Evolutionary conservation across 2,329 filamentous ascomycete species (phyloP).

Genomic region (Fusarium humuli): DNA sequence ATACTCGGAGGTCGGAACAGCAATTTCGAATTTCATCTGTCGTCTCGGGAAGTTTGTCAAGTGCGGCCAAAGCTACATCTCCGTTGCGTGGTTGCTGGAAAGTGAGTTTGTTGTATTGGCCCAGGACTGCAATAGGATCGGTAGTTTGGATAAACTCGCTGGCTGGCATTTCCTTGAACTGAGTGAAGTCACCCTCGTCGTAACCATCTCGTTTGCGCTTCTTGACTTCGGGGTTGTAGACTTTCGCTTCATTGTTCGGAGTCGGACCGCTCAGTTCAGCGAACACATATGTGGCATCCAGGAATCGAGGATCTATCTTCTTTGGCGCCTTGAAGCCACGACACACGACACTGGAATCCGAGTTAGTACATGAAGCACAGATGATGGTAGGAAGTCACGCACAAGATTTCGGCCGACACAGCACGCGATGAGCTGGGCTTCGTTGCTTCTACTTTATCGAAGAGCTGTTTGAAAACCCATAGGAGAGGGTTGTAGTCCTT

Average conservation of each 20-base stretch:
- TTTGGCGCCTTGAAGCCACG: slow-evolving; percentile 96
- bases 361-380: no score
- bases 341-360: slow-evolving; percentile 75
- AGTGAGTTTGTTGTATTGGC: slow-evolving; percentile 83
- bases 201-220: slow-evolving; percentile 98
- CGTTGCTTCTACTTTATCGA: slow-evolving; percentile 94
- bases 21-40: slow-evolving; percentile 82
- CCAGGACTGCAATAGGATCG: slow-evolving; percentile 93
- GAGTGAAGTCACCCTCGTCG: slow-evolving; percentile 92
- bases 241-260: slow-evolving; percentile 96
- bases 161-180: slow-evolving; percentile 89
- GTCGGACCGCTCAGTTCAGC: slow-evolving; percentile 82
- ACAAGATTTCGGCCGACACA: slow-evolving; percentile 95
- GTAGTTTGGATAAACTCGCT: slow-evolving; percentile 94
- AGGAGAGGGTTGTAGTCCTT: slow-evolving; percentile 97
- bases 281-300: slow-evolving; percentile 91
- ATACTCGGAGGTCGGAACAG: slow-evolving; percentile 86
- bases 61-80: slow-evolving; percentile 86
- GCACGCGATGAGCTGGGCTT: slow-evolving; percentile 72
- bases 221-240: slow-evolving; percentile 97
- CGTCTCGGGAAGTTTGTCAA: slow-evolving; percentile 88
- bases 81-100: slow-evolving; percentile 84
- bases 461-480: slow-evolving; percentile 98
- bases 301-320: slow-evolving; percentile 88
- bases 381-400: no score